Base-by-base conservation (phyloP, 148 eudicot species). In the Pharnaceum exiguum region DNA sequence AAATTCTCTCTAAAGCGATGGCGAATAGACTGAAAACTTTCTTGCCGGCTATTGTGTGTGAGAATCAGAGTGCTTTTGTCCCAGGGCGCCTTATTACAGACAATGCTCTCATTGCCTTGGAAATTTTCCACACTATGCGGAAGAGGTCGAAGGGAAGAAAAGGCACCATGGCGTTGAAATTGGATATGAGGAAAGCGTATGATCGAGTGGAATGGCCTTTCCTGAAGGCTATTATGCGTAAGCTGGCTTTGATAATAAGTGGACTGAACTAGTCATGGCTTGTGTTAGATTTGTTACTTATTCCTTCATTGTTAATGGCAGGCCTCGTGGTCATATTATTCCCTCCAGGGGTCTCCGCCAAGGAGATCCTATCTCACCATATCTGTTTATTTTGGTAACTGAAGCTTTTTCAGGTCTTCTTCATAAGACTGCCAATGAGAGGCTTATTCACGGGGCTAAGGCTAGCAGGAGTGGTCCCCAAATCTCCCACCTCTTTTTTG, bases 151-250 rank as follows among this genome's bases (percentile, higher is more conserved):
- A 19, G 23, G 22, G 10, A 1, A 30, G 38, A 16, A 10, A 52
- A 16, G 37, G 57, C 19, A 16, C 8, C 15, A 4, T 28, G 1
- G 17, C 36, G 1, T 6, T 52, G 2, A 52, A 52, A 52, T 8
- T 52, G 2, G 37, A 52, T 30, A 52, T 52, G 57, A 31, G 4
- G 17, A 52, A 52, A n/a, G n/a, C n/a, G n/a, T n/a, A n/a, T n/a
- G n/a, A n/a, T n/a, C n/a, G n/a, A n/a, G n/a, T n/a, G n/a, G 57
- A 52, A 15, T 52, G 57, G 57, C 3, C 3, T 5, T 27, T 52
- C n/a, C 57, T 27, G 13, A 19, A 27, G 38, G 6, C 8, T 36
- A 28, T 2, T 3, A 28, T 36, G 9, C 8, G 7, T 28, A 31
- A 52, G 7, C 31, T 36, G 57, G 57, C 2, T 52, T 51, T 30